These are phyloP conservation scores for Cardiospermum halicacabum DNA, from an alignment of 345 rosid genomes.

Conservation along the genomic window DNA sequence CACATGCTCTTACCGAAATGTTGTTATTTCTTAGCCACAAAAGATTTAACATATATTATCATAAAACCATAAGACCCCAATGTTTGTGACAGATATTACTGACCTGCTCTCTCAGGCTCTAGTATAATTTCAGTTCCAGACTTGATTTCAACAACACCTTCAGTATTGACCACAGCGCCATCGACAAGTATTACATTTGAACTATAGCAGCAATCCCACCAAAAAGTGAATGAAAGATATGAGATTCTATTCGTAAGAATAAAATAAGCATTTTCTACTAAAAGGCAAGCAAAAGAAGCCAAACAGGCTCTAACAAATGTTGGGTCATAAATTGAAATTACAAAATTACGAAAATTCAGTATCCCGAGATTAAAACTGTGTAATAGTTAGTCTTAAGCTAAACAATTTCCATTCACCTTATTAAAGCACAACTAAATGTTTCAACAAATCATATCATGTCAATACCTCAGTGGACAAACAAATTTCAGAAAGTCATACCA, in stretches of 20 bases:
- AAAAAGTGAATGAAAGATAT: constrained; percentile 6
- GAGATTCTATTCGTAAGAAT: not conserved
- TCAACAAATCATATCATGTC: too few relatives aligned
- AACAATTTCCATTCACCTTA: too few relatives aligned
- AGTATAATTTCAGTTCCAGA: constrained; percentile 68
- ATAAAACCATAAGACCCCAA: not conserved
- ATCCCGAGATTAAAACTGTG: too few relatives aligned
- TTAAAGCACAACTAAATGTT: too few relatives aligned
- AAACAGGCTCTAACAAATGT: not conserved
- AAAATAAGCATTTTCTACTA: too few relatives aligned
- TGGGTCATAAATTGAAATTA: not conserved
- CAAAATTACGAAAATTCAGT: not conserved
- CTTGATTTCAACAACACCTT: constrained; percentile 41
- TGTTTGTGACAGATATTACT: constrained; percentile 15
- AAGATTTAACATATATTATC: not conserved
- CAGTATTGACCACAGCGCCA: constrained; percentile 36
- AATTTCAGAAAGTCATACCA: too few relatives aligned
- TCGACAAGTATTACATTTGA: constrained; percentile 58
- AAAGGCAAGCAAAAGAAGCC: not conserved
- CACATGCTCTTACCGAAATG: not conserved
- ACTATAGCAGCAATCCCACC: constrained; percentile 33
- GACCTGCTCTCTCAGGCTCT: constrained; percentile 61
- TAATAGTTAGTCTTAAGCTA: too few relatives aligned
- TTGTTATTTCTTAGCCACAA: too few relatives aligned
- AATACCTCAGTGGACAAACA: too few relatives aligned